phyloP scores from a whole-genome alignment of 1,284 basidiomycete species.

The Inonotus hispidus region DNA sequence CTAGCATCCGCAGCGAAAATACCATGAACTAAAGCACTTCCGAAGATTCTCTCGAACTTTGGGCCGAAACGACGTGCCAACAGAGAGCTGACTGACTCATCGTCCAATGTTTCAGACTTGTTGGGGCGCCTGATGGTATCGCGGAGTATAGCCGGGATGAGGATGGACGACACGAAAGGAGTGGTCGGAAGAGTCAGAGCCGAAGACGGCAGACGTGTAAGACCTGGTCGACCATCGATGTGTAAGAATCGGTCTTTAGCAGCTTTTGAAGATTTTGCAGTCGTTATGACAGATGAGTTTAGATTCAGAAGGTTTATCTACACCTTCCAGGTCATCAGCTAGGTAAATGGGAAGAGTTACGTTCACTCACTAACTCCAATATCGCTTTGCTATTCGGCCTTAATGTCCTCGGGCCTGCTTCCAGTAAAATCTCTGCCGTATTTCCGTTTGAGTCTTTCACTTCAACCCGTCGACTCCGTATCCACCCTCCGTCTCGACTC shows the following conservation, averaged over 20 bases:
- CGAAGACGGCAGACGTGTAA: conserved; percentile 44
- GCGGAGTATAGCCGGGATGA: conserved; percentile 49
- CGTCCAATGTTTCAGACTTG: conserved; percentile 36
- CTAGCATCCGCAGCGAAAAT: conserved; percentile 88
- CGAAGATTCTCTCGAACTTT: conserved; percentile 67
- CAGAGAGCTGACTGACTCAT: conserved; percentile 84
- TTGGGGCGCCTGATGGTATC: conserved; percentile 53
- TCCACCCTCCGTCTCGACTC: conserved; percentile 77
- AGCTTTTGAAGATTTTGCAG: conserved; percentile 60
- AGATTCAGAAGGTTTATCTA: conserved; percentile 76
- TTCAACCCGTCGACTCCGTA: conserved; percentile 55
- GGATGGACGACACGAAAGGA: conserved; percentile 39
- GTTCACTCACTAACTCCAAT: conserved; percentile 71
- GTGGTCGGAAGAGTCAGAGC: conserved; percentile 37
- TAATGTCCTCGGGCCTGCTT: conserved; percentile 80
- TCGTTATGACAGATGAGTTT: conserved; percentile 51
- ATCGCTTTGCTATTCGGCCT: conserved; percentile 68
- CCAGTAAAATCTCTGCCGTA: conserved; percentile 51
- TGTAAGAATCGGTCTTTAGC: conserved; percentile 74
- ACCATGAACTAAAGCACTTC: conserved; percentile 86
- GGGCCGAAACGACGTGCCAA: conserved; percentile 72
- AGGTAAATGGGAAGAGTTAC: neutral
- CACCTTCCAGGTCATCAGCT: conserved; percentile 19
- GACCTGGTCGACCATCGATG: conserved; percentile 44
- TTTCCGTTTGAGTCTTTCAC: conserved; percentile 35